phyloP scores from a whole-genome alignment of 2,329 filamentous ascomycete genomes.

The Scytalidium sp. region DNA sequence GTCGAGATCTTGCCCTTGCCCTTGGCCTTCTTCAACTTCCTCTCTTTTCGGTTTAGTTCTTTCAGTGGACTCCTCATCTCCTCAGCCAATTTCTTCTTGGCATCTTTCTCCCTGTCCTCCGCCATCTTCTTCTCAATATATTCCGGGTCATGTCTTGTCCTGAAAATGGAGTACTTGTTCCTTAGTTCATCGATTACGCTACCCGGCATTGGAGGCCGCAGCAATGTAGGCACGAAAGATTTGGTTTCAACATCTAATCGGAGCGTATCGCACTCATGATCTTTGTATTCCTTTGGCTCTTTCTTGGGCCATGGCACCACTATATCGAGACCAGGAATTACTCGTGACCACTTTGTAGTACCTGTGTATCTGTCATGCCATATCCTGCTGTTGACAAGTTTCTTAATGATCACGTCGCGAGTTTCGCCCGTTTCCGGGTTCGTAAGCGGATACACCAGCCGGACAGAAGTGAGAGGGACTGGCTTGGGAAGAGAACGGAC shows the following conservation, averaged over 20 bases:
- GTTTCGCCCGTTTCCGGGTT: slow-evolving; percentile 62
- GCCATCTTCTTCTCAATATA: slow-evolving; percentile 64
- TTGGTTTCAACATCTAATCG: slow-evolving; percentile 71
- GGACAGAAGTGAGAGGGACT: slow-evolving; percentile 68
- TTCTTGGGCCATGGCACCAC: slow-evolving; percentile 74
- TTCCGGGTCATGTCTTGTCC: slow-evolving; percentile 74
- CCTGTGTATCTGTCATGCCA: slow-evolving; percentile 47
- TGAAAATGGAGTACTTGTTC: slow-evolving; percentile 77
- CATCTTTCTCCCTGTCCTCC: slow-evolving; percentile 47
- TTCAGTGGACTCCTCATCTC: slow-evolving; percentile 29
- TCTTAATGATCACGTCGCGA: slow-evolving; percentile 75
- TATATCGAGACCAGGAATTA: slow-evolving; percentile 69
- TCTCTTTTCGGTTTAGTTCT: slow-evolving; percentile 24
- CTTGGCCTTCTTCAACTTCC: slow-evolving; percentile 23
- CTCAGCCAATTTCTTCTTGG: slow-evolving; percentile 18
- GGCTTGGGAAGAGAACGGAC: slow-evolving; percentile 49
- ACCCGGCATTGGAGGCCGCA: slow-evolving; percentile 74
- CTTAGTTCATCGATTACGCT: slow-evolving; percentile 82
- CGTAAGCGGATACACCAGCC: slow-evolving; percentile 74
- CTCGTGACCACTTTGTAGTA: slow-evolving; percentile 47
- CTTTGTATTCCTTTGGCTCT: slow-evolving; percentile 45
- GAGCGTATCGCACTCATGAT: slow-evolving; percentile 66
- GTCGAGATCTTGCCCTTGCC: slow-evolving; percentile 25
- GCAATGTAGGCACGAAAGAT: slow-evolving; percentile 76
- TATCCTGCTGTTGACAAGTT: slow-evolving; percentile 55